phyloP scores from a whole-genome alignment of 176 grass and related monocot genomes.

The Cenchrus americanus region DNA sequence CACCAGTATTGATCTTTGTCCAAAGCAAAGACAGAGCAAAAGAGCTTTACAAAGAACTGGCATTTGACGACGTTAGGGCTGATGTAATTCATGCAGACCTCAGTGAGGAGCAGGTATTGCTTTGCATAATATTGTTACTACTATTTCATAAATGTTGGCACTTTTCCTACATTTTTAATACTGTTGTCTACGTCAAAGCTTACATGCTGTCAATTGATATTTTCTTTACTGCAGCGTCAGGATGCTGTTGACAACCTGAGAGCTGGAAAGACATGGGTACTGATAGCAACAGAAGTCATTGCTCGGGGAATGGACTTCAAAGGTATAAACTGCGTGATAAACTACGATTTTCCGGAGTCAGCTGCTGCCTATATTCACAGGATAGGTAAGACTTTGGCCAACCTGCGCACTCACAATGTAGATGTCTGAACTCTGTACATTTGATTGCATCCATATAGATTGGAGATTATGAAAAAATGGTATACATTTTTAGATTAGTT shows the following conservation, averaged over 20 bases:
- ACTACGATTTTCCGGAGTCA: slow-evolving; percentile 97
- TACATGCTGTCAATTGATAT: slow-evolving; percentile 24
- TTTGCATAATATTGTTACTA: slow-evolving; percentile 12
- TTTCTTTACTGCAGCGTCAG: slow-evolving; percentile 59
- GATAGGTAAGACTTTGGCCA: slow-evolving; percentile 62
- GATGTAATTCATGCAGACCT: slow-evolving; percentile 94
- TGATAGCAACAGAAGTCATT: slow-evolving; percentile 94
- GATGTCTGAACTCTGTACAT: not conserved
- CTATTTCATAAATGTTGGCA: not conserved
- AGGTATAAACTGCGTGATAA: slow-evolving; percentile 87
- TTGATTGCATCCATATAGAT: not conserved
- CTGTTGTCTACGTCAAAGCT: not conserved
- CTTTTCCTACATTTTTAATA: not conserved
- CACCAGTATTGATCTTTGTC: slow-evolving; percentile 89
- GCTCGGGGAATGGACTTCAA: slow-evolving; percentile 98
- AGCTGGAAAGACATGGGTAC: slow-evolving; percentile 86
- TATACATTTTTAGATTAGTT: not conserved
- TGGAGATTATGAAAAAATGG: not conserved
- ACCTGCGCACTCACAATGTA: not conserved
- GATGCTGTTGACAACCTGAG: slow-evolving; percentile 98
- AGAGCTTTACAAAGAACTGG: slow-evolving; percentile 93
- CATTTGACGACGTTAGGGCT: slow-evolving; percentile 83
- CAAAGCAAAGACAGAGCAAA: slow-evolving; percentile 99
- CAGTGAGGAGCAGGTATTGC: slow-evolving; percentile 77
- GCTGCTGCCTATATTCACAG: slow-evolving; percentile 89